phyloP scores from a whole-genome alignment of 1,284 basidiomycete genomes.

The Boletus semigastroideus region DNA sequence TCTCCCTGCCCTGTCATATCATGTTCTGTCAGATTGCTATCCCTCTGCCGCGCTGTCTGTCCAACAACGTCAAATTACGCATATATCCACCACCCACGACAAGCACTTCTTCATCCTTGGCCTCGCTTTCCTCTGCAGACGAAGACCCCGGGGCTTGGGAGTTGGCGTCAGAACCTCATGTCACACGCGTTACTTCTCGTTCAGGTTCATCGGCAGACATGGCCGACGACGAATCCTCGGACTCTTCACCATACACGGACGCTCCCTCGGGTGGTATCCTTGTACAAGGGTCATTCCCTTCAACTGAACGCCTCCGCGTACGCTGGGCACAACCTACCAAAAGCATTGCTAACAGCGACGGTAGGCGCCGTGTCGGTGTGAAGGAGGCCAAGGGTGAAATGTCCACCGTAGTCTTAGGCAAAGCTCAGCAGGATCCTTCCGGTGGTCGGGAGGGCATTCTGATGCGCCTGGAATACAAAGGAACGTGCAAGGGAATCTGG shows the following conservation, averaged over 20 bases:
- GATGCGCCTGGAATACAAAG: constrained; percentile 69
- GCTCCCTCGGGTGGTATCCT: constrained; percentile 60
- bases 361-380: constrained; percentile 65
- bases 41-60: constrained; percentile 72
- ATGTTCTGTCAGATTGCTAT: constrained; percentile 57
- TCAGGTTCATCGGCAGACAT: constrained; percentile 62
- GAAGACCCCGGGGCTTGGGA: constrained; percentile 70
- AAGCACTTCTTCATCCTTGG: constrained; percentile 57
- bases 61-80: constrained; percentile 69
- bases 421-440: constrained; percentile 37
- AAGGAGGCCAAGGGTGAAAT: constrained; percentile 64
- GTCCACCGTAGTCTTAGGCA: constrained; percentile 57
- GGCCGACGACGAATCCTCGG: constrained; percentile 80
- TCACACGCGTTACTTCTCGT: constrained; percentile 57
- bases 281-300: constrained; percentile 76
- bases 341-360: constrained; percentile 45
- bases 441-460: constrained; percentile 56
- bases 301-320: constrained; percentile 68
- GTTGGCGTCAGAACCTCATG: constrained; percentile 72
- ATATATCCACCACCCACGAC: constrained; percentile 59
- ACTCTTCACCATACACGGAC: constrained; percentile 52
- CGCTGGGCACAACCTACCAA: constrained; percentile 73
- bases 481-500: constrained; percentile 71
- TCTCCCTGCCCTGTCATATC: constrained; percentile 3
- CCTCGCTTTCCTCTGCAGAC: constrained; percentile 72